Percentiles rank a stretch among this genome's conserved stretches.
Evolutionary conservation across 306 rosid genomes (phyloP).

Genomic region (Sophora flavescens): DNA sequence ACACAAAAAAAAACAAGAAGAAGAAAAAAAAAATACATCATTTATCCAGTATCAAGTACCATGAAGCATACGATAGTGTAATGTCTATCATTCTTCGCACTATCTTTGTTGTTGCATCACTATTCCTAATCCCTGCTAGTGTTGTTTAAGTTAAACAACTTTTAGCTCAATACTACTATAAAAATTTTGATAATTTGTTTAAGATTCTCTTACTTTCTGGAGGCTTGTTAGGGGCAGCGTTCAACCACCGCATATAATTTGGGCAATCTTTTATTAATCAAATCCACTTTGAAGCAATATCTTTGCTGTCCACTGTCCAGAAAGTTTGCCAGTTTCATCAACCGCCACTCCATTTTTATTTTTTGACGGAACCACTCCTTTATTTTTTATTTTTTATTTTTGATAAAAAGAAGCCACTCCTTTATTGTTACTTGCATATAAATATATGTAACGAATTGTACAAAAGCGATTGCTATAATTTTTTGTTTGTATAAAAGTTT

Average conservation of each 20-base stretch:
- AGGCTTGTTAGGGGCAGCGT: conserved; percentile 24
- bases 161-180: neutral
- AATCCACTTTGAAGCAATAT: conserved; percentile 20
- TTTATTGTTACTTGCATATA: neutral
- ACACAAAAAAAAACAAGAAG: too few species aligned
- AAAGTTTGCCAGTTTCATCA: conserved; percentile 41
- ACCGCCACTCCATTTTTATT: conserved; percentile 18
- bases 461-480: neutral
- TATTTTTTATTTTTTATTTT: too few species aligned
- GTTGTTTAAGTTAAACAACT: conserved; percentile 40
- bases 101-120: conserved; percentile 46
- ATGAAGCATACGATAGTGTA: neutral
- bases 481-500: neutral
- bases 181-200: neutral
- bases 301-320: conserved; percentile 51
- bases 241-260: conserved; percentile 48
- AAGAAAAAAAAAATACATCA: too few species aligned
- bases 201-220: neutral
- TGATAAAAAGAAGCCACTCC: too few species aligned
- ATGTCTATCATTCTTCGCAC: neutral
- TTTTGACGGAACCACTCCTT: too few species aligned
- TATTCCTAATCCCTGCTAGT: neutral
- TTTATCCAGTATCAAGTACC: neutral
- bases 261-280: neutral
- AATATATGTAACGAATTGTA: neutral